phyloP scores from a whole-genome alignment of 2,329 filamentous ascomycete genomes.

The Colletotrichum magnum region DNA sequence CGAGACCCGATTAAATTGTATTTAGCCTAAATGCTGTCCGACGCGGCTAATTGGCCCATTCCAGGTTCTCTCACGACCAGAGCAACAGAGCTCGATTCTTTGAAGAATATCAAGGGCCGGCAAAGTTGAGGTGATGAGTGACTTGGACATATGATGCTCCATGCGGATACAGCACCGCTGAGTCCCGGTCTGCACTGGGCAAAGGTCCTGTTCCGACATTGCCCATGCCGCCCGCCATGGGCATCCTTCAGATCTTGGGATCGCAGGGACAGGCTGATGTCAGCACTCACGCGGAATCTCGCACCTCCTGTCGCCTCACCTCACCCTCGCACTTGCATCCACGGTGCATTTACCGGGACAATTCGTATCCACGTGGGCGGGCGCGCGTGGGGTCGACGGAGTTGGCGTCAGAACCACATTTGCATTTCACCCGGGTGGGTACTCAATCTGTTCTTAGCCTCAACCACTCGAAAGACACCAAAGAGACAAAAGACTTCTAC shows the following conservation, averaged over 20 bases:
- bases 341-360: constrained; percentile 18
- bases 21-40: constrained; percentile 39
- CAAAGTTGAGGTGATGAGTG: neutral
- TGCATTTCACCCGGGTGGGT: constrained; percentile 34
- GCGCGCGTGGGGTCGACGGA: constrained; percentile 21
- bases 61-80: constrained; percentile 18
- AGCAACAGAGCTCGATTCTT: neutral
- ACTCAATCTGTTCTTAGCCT: neutral
- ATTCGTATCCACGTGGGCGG: constrained; percentile 27
- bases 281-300: constrained; percentile 24
- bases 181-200: no score
- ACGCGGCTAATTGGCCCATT: constrained; percentile 38
- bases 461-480: neutral
- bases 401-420: constrained; percentile 9
- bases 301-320: constrained; percentile 12
- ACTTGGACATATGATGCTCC: no score
- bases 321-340: constrained; percentile 2
- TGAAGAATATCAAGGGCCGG: constrained; percentile 6
- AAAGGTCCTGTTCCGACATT: neutral
- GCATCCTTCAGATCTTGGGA: constrained; percentile 8
- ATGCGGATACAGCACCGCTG: no score
- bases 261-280: constrained; percentile 5
- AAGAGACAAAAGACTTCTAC: neutral
- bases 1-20: constrained; percentile 30
- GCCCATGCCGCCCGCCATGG: neutral